Evolutionary conservation across 176 grass and related monocot genomes (phyloP), one percentile per base, ranked within the genome.

Genomic region (Eleusine coracana): DNA sequence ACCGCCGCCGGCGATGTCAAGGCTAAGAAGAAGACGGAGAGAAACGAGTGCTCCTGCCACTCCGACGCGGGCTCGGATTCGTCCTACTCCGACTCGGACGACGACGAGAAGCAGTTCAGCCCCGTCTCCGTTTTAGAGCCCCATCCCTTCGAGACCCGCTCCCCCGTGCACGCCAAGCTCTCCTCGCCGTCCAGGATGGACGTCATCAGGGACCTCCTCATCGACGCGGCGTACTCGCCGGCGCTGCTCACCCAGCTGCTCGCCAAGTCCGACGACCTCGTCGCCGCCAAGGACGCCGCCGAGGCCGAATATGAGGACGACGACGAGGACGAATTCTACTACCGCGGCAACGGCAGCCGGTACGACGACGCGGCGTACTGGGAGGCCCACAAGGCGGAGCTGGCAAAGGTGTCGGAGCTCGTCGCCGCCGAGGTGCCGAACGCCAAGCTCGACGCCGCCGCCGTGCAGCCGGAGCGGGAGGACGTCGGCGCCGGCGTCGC

Each of bases 81-180:
- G 5, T 59, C n/a, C 9, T 62, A 62, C 42, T 70, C 23, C 38
- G 87, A 88, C 46, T 46, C 20, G 68, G 85, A 91, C 42, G 87
- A 80, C 36, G 78, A 80, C 36, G 78, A 89, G 68, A 90, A 93
- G 91, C 93, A 94, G 85, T 67, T 83, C 21, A 99, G 93, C 82
- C 93, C 96, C 1, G 83, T 93, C 0, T 99, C 96, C 20, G 96
- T 99, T 23, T 71, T 96, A 31, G 96, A 97, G 40, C 44, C 44
- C 9, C 79, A 96, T 49, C 87, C 90, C 13, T 90, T 84, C 69
- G 89, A 83, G 37, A 91, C 10, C 44, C 8, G 65, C 74, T 91
- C 88, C 18, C 90, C 81, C 10, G 80, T 65, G 4, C 85, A 82
- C 80, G 59, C 74, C 85, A 86, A 83, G 81, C 45, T 59, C 6